A percentile compares a stretch with the other conserved stretches of the same genome.
These are phyloP conservation scores for Chlorella vulgaris DNA, from an alignment of 139 green algal species.

Conservation along the genomic window DNA sequence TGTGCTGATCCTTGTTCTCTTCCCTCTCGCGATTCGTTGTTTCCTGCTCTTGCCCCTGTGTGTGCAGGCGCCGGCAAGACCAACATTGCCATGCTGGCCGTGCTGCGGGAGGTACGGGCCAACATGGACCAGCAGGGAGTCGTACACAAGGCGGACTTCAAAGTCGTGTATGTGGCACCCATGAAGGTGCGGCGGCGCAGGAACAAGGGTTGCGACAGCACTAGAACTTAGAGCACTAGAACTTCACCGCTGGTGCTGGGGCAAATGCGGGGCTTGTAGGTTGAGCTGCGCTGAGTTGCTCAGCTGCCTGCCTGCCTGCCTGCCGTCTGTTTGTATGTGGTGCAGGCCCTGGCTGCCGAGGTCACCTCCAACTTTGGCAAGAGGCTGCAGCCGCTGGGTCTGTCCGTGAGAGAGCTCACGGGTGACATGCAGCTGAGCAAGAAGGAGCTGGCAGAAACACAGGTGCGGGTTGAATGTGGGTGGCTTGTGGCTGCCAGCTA, in stretches of 20 bases:
- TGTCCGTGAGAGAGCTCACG: constrained; percentile 89
- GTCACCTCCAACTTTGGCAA: constrained; percentile 85
- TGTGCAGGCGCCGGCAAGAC: constrained; percentile 95
- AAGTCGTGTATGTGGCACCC: constrained; percentile 97
- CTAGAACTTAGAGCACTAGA: too few relatives aligned
- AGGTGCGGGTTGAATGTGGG: not conserved
- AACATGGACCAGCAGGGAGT: constrained; percentile 76
- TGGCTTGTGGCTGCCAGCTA: too few relatives aligned
- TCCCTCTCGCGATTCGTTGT: not conserved
- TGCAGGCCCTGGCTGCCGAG: constrained; percentile 85
- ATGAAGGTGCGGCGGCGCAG: constrained; percentile 90
- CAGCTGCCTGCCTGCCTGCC: too few relatives aligned
- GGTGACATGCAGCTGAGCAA: constrained; percentile 97
- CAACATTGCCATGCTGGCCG: constrained; percentile 99
- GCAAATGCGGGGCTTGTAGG: too few relatives aligned
- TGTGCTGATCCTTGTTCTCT: too few relatives aligned
- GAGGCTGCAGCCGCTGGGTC: constrained; percentile 82
- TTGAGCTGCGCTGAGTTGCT: too few relatives aligned
- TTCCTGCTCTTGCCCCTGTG: not conserved
- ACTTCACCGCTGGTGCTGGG: too few relatives aligned
- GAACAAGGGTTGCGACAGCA: too few relatives aligned
- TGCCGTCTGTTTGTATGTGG: not conserved
- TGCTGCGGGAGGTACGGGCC: constrained; percentile 85
- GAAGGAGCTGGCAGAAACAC: constrained; percentile 90
- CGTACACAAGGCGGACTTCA: constrained; percentile 73